A percentile compares a stretch with the other conserved stretches of the same genome.
These are phyloP conservation scores for Sicyos baderoa DNA, from an alignment of 306 rosid species.

Conservation along the genomic window DNA sequence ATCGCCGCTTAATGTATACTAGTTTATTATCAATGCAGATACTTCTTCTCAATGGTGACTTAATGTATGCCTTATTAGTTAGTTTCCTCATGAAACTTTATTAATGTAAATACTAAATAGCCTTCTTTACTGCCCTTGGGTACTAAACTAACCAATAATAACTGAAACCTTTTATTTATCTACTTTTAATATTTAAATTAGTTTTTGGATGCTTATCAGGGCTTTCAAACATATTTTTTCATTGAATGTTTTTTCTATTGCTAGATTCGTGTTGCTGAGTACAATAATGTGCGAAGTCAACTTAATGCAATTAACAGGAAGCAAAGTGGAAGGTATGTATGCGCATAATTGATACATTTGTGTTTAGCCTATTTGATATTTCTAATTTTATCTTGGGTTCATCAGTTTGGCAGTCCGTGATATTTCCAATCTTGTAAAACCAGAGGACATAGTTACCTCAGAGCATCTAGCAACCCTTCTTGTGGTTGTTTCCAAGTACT, in stretches of 20 bases:
- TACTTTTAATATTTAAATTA: neutral
- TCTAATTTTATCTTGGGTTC: neutral
- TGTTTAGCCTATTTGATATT: neutral
- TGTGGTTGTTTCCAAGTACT: slow-evolving; percentile 78
- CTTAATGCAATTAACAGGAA: slow-evolving; percentile 81
- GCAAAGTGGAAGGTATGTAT: slow-evolving; percentile 77
- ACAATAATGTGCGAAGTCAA: slow-evolving; percentile 70
- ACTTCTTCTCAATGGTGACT: neutral
- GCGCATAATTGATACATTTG: neutral
- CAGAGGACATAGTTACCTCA: slow-evolving; percentile 72
- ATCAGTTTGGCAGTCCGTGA: slow-evolving; percentile 87
- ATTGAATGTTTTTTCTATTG: slow-evolving; percentile 21
- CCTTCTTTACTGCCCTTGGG: neutral
- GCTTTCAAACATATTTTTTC: neutral
- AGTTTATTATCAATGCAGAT: neutral
- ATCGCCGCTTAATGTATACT: neutral
- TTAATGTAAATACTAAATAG: neutral
- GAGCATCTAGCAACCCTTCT: slow-evolving; percentile 82
- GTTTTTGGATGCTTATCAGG: neutral
- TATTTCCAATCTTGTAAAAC: slow-evolving; percentile 78
- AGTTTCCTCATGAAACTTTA: neutral
- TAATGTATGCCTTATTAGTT: neutral
- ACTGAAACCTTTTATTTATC: neutral
- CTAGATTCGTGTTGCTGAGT: slow-evolving; percentile 80
- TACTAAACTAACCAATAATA: neutral